Evolutionary conservation across 441 rosid genomes (phyloP).

Genomic region (Hura crepitans): DNA sequence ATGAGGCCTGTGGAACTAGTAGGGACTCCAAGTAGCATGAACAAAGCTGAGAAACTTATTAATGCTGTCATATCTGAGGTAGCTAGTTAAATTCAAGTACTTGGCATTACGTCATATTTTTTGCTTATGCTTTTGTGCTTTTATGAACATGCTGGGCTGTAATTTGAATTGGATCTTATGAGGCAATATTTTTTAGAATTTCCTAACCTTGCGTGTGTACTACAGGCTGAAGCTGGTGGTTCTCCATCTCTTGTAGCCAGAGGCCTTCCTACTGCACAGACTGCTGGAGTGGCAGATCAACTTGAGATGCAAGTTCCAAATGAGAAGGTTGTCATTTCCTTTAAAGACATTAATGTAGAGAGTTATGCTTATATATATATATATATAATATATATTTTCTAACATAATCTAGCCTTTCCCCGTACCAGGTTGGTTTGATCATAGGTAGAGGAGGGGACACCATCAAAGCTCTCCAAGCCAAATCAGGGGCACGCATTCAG

Average conservation of each 20-base stretch:
- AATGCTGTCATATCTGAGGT: constrained; percentile 91
- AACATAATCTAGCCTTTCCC: constrained; percentile 7
- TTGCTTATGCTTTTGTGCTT: not conserved
- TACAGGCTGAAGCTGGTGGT: constrained; percentile 98
- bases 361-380: not conserved
- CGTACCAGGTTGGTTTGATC: constrained; percentile 78
- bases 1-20: constrained; percentile 80
- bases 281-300: constrained; percentile 52
- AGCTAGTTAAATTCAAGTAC: constrained; percentile 7
- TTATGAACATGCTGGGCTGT: not conserved
- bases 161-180: not conserved
- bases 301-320: constrained; percentile 85
- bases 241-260: constrained; percentile 83
- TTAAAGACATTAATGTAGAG: too few species aligned
- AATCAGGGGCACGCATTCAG: constrained; percentile 96
- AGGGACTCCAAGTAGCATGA: constrained; percentile 58
- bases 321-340: constrained; percentile 57
- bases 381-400: too few species aligned
- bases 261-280: constrained; percentile 60
- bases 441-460: constrained; percentile 96
- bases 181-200: not conserved
- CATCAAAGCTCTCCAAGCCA: constrained; percentile 85
- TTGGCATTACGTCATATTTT: not conserved
- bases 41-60: constrained; percentile 77
- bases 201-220: not conserved